Evolutionary conservation across 2,329 filamentous ascomycete species (phyloP).

Genomic region (Sarocladium strictum): DNA sequence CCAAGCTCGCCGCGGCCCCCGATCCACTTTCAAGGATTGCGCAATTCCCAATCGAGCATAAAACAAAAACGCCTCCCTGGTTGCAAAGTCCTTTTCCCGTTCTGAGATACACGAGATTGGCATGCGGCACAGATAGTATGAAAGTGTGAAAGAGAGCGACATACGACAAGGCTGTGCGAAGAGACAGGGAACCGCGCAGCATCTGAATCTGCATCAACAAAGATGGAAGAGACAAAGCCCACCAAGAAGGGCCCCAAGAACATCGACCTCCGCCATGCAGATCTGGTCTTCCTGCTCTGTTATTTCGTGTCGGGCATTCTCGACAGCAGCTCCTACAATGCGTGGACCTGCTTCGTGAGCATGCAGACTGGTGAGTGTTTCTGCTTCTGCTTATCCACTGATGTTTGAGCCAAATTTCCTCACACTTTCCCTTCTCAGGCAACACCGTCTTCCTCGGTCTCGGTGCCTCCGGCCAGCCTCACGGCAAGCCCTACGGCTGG

Average conservation of each 20-base stretch:
- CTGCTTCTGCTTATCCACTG: too few species aligned
- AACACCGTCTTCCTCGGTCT: constrained; percentile 60
- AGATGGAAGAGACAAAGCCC: not conserved
- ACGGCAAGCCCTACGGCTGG: constrained; percentile 45
- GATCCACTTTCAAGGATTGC: constrained; percentile 1
- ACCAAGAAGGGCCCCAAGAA: not conserved
- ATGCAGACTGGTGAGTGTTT: constrained; percentile 31
- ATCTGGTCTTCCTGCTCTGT: constrained; percentile 21
- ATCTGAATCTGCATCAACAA: too few species aligned
- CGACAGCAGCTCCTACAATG: constrained; percentile 35
- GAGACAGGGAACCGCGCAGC: too few species aligned
- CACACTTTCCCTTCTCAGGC: constrained; percentile 27
- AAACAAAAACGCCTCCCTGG: not conserved
- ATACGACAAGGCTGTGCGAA: too few species aligned
- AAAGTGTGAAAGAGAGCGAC: too few species aligned
- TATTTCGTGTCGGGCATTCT: constrained; percentile 32
- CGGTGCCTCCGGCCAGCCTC: constrained; percentile 46
- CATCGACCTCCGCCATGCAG: constrained; percentile 7
- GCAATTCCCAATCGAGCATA: not conserved
- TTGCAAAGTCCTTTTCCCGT: not conserved
- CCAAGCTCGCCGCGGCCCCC: not conserved
- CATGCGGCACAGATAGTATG: too few species aligned
- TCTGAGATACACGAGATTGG: not conserved
- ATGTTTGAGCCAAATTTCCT: too few species aligned
- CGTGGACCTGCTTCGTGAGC: constrained; percentile 19